These are phyloP conservation scores for Ceratocystis huliohia DNA, from an alignment of 2,329 filamentous ascomycete species.

Conservation along the genomic window DNA sequence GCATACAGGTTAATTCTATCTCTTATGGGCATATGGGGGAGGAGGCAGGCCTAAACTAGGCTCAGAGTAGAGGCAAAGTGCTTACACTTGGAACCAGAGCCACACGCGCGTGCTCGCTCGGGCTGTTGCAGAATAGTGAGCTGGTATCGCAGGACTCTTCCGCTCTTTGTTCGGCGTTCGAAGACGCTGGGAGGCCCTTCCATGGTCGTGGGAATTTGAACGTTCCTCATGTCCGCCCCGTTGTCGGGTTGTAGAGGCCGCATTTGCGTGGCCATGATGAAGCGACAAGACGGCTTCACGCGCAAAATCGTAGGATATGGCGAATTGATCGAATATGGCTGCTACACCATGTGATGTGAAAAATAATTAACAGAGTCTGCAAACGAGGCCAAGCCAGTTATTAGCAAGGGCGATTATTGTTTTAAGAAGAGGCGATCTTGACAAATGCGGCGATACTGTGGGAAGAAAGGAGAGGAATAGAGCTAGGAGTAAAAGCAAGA, in stretches of 20 bases:
- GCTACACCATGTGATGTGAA: not conserved
- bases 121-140: constrained; percentile 87
- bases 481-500: not conserved
- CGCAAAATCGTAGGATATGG: not conserved
- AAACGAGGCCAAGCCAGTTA: not conserved
- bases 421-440: too few species aligned
- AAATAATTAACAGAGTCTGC: not conserved
- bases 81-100: constrained; percentile 88
- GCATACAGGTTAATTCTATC: not conserved
- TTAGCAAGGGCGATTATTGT: not conserved
- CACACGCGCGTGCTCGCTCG: constrained; percentile 85
- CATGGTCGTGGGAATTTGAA: not conserved
- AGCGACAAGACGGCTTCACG: not conserved
- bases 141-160: constrained; percentile 65
- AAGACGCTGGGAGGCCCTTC: constrained; percentile 22
- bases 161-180: constrained; percentile 50
- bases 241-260: constrained; percentile 18
- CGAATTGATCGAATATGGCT: not conserved
- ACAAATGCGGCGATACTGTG: not conserved
- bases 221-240: constrained; percentile 3
- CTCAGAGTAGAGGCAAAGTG: constrained; percentile 6
- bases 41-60: too few species aligned
- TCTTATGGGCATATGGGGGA: not conserved
- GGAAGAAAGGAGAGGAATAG: constrained; percentile 2
- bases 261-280: constrained; percentile 18